Evolutionary conservation across 2,329 filamentous ascomycete species (phyloP), one percentile per base, ranked within the genome.

Genomic region (Fonsecaea erecta): DNA sequence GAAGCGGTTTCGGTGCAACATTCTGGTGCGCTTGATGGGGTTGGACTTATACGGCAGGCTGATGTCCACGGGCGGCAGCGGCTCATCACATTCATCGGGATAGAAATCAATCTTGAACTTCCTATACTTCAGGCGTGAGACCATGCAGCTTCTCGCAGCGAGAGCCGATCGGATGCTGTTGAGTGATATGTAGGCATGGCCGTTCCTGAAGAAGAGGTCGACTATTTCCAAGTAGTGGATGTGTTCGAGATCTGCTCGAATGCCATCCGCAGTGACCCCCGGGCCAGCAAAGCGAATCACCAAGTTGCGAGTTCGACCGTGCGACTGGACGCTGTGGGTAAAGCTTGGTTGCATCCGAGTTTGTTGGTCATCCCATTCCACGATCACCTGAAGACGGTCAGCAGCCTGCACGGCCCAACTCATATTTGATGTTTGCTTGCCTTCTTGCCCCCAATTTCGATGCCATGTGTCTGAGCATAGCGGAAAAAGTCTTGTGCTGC

Each of bases 221-320:
- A 95, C 82, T 11, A 96, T 84, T 24, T 89, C 80, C 1, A 96
- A 82, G 67, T 91, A 91, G 79, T 94, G 88, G 66, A 96, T 94
- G 74, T 96, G 92, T 26, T 93, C 89, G 40, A 95, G 82, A 71
- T 96, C 90, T 3, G 88, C 83, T 11, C 89, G 86, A 68, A 96
- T 86, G 16, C 78, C 77, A 7, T 85, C 78, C 69, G 88, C 88
- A 0, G 87, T 92, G 70, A 90, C 79, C 60, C 79, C 83, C 60
- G 79, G 79, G 70, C 81, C 81, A 70, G 85, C 85, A 9, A 84
- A 83, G 63, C 85, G 84, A 48, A 96, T 84, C 21, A 93, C 78
- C 40, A 96, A 76, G 71, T 94, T 95, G 65, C 92, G 43, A 87
- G 48, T 87, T 90, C 14, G 90, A 90, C 54, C 77, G 80, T 43